Evolutionary conservation across 2,329 filamentous ascomycete species (phyloP).

Genomic region (Venturiaceae sp.): DNA sequence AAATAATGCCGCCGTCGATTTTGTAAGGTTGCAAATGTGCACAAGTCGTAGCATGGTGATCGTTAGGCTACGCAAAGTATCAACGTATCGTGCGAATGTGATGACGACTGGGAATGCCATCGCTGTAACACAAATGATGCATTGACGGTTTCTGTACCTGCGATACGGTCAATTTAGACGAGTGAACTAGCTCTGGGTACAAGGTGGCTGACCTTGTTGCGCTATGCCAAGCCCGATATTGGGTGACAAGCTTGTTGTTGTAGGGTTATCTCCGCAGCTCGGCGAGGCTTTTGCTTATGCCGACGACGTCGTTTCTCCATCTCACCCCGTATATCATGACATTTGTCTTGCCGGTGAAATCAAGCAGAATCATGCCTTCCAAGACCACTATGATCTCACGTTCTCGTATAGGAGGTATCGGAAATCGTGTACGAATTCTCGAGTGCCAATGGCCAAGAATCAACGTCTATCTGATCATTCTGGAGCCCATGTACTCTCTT

Average conservation of each 20-base stretch:
- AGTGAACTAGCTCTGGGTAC: background rate
- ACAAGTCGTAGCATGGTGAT: background rate
- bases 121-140: background rate
- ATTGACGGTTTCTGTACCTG: background rate
- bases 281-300: background rate
- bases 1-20: too few relatives aligned
- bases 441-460: too few relatives aligned
- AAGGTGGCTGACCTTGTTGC: background rate
- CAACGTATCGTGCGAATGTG: too few relatives aligned
- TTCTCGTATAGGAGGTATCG: too few relatives aligned
- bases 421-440: too few relatives aligned
- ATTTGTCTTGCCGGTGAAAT: background rate
- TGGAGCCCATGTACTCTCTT: too few relatives aligned
- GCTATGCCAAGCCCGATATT: background rate
- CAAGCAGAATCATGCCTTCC: background rate
- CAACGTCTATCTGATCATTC: too few relatives aligned
- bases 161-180: background rate
- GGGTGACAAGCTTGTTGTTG: background rate
- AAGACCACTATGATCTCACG: too few relatives aligned
- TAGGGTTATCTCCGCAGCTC: background rate
- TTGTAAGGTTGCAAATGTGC: too few relatives aligned
- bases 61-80: background rate
- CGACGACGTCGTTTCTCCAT: background rate
- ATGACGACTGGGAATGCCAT: too few relatives aligned
- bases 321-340: background rate